phyloP scores from a whole-genome alignment of 768 basidiomycete species.

The Strobilomyces echinocephalus region DNA sequence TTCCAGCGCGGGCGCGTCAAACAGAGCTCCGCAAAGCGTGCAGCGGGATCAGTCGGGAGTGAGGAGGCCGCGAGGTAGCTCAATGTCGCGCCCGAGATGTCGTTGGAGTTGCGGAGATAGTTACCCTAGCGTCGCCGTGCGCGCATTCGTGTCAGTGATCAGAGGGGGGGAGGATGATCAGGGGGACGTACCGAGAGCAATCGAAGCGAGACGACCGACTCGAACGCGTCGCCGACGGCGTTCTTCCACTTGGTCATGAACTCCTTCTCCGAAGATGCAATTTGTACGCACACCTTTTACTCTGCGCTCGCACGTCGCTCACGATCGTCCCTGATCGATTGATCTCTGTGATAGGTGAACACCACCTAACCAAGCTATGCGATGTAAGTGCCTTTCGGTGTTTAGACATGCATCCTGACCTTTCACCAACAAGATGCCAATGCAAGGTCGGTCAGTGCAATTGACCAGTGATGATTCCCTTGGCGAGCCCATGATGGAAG shows the following conservation, averaged over 20 bases:
- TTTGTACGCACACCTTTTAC: no score
- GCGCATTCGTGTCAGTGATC: not conserved
- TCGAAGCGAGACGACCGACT: conserved; percentile 50
- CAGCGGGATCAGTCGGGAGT: conserved; percentile 72
- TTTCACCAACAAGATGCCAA: no score
- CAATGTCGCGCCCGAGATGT: conserved; percentile 38
- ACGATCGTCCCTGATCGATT: no score
- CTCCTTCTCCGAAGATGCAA: conserved; percentile 41
- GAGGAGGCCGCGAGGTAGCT: conserved; percentile 72
- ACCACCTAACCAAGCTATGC: no score
- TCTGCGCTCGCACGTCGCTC: no score
- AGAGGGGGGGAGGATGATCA: no score
- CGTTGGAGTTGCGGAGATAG: conserved; percentile 48
- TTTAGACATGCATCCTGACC: no score
- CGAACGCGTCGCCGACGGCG: conserved; percentile 76
- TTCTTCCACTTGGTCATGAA: conserved; percentile 68
- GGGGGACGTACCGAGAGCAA: conserved; percentile 63
- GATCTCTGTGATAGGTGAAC: no score
- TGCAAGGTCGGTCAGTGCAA: no score
- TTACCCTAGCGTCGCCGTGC: conserved; percentile 78
- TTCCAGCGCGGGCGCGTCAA: conserved; percentile 73
- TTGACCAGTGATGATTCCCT: no score
- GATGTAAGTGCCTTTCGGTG: no score
- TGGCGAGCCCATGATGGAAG: no score
- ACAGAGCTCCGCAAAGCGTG: conserved; percentile 87